phyloP scores from a whole-genome alignment of 2,329 filamentous ascomycete genomes.

The Fusarium tricinctum region DNA sequence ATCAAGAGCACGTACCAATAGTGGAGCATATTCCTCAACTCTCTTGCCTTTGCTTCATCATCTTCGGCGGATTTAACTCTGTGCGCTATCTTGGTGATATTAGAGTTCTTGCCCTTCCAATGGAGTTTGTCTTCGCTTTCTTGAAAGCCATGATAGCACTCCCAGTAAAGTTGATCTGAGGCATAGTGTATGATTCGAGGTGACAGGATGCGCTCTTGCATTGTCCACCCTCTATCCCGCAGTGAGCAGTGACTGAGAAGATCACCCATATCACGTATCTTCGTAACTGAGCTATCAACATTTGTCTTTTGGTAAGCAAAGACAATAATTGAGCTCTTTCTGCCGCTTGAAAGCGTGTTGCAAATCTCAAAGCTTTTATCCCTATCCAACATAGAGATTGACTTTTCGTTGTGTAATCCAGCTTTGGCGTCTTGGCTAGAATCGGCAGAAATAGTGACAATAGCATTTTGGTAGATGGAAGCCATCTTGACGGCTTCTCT shows the following conservation, averaged over 20 bases:
- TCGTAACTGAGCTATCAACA: not conserved
- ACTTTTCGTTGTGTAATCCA: not conserved
- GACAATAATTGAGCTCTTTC: not conserved
- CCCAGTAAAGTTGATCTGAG: conserved; percentile 17
- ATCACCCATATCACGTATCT: conserved; percentile 5
- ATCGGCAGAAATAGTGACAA: conserved; percentile 7
- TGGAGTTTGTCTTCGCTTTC: conserved; percentile 7
- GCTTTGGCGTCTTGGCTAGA: not conserved
- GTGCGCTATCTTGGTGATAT: not conserved
- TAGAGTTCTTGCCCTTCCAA: not conserved
- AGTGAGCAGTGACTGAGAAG: not conserved
- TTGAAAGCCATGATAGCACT: not conserved
- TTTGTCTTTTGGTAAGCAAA: not conserved
- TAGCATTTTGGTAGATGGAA: conserved; percentile 13
- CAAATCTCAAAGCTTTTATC: not conserved
- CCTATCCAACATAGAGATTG: not conserved
- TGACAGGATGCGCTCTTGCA: conserved; percentile 13
- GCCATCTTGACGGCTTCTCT: conserved; percentile 20
- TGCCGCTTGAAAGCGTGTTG: not conserved
- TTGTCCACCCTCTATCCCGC: conserved; percentile 3
- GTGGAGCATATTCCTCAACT: conserved; percentile 1
- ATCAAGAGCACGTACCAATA: conserved; percentile 14
- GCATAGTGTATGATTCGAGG: conserved; percentile 7
- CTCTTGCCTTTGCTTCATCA: not conserved
- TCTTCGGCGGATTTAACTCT: not conserved